These are phyloP conservation scores for Sarcodon sp. DNA, from an alignment of 768 basidiomycete species.

Conservation along the genomic window DNA sequence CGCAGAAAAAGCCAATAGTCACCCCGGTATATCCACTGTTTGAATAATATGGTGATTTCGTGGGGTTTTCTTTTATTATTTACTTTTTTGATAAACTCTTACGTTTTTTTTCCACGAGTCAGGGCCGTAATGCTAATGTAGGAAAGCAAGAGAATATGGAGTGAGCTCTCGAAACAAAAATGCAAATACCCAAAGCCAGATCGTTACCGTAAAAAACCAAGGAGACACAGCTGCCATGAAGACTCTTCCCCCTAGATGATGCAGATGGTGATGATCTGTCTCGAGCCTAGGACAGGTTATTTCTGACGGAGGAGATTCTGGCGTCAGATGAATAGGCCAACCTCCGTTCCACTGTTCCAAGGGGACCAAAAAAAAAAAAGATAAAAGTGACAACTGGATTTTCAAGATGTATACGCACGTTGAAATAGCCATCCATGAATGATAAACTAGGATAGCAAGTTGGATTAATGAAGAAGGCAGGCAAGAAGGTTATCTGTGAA, in stretches of 20 bases:
- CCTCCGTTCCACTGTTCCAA: conserved; percentile 17
- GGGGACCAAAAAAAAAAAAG: not conserved
- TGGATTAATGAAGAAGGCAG: conserved; percentile 17
- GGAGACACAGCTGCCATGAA: conserved; percentile 54
- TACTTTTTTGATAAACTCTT: conserved; percentile 11
- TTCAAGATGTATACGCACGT: conserved; percentile 7
- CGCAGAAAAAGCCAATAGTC: conserved; percentile 57
- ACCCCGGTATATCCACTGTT: conserved; percentile 49
- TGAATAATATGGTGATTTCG: not conserved
- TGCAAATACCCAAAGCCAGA: too few species aligned
- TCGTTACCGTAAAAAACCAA: conserved; percentile 56
- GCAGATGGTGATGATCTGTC: conserved; percentile 42
- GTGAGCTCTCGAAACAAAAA: not conserved
- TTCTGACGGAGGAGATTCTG: conserved; percentile 12
- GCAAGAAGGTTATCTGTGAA: conserved; percentile 19
- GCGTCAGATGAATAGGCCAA: conserved; percentile 30
- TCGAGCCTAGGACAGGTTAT: conserved; percentile 14
- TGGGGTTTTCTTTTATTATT: not conserved
- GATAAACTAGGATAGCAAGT: conserved; percentile 18
- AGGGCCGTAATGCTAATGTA: conserved; percentile 44
- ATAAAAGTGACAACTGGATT: not conserved
- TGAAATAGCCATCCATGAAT: conserved; percentile 28
- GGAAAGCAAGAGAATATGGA: not conserved
- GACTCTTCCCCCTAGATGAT: conserved; percentile 23
- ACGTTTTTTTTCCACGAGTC: conserved; percentile 69